Evolutionary conservation across 768 basidiomycete genomes (phyloP).

Genomic region (Tulasnella sp.): DNA sequence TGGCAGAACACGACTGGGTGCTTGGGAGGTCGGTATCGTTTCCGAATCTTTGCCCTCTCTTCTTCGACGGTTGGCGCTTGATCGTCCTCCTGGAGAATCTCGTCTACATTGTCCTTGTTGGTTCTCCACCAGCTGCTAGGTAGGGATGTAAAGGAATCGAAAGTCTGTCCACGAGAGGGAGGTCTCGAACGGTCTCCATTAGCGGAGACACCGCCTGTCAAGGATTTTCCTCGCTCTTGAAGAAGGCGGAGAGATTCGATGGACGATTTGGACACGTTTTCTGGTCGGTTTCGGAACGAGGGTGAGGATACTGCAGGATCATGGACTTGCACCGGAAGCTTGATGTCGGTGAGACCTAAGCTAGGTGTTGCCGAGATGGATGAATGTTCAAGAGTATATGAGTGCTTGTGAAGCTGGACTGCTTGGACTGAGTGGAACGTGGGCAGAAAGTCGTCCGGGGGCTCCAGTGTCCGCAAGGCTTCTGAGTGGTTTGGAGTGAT

Average conservation of each 20-base stretch:
- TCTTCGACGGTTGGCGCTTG: conserved; percentile 37
- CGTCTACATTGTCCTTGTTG: conserved; percentile 35
- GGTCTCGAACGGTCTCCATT: not conserved
- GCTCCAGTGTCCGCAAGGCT: not conserved
- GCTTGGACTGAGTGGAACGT: not conserved
- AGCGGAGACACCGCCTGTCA: not conserved
- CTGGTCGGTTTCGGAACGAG: conserved; percentile 12
- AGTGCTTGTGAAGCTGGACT: not conserved
- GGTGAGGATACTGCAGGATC: conserved; percentile 19
- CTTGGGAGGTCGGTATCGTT: conserved; percentile 47
- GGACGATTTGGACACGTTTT: conserved; percentile 30
- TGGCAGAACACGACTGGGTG: conserved; percentile 94
- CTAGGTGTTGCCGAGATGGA: conserved; percentile 53
- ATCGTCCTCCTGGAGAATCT: conserved; percentile 43
- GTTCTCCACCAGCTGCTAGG: conserved; percentile 41
- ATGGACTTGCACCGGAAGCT: conserved; percentile 14
- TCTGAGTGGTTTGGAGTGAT: not conserved
- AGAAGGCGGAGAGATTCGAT: conserved; percentile 47
- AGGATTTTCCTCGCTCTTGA: not conserved
- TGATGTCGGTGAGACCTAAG: conserved; percentile 40
- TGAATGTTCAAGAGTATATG: conserved; percentile 32
- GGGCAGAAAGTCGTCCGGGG: not conserved
- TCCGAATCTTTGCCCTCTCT: conserved; percentile 33
- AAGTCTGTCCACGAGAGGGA: not conserved
- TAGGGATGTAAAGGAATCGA: conserved; percentile 16